Percentiles rank a stretch among this genome's conserved stretches.
These are phyloP conservation scores for Neocatenulostroma microsporum DNA, from an alignment of 2,329 filamentous ascomycete species.

Conservation along the genomic window DNA sequence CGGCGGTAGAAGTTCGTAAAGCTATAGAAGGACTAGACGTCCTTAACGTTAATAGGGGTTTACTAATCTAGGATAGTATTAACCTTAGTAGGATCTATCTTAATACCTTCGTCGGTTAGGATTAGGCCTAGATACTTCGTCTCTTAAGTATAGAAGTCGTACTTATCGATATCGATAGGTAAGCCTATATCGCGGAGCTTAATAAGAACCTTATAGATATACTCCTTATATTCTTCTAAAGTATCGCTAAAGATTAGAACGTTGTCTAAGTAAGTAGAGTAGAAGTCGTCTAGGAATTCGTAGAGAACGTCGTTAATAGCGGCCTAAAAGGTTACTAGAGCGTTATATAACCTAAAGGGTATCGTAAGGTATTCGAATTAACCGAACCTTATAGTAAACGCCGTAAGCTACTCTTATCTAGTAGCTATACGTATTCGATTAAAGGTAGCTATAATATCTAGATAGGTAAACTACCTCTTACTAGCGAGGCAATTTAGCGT, in stretches of 20 bases:
- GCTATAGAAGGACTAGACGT: conserved; percentile 18
- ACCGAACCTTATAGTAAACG: conserved; percentile 16
- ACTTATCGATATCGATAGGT: conserved; percentile 19
- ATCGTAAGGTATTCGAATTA: conserved; percentile 21
- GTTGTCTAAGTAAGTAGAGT: conserved; percentile 21
- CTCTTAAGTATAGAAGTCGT: conserved; percentile 23
- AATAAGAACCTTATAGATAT: too few species aligned
- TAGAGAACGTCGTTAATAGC: conserved; percentile 21
- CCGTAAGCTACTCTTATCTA: conserved; percentile 20
- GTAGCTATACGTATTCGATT: conserved; percentile 20
- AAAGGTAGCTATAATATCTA: conserved; percentile 20
- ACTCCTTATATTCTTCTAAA: neutral
- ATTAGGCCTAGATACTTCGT: conserved; percentile 27
- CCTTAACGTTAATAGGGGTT: conserved; percentile 14
- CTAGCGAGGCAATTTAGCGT: conserved; percentile 13
- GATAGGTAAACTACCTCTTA: conserved; percentile 15
- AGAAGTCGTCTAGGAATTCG: conserved; percentile 19
- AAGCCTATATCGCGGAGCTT: too few species aligned
- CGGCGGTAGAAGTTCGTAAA: conserved; percentile 13
- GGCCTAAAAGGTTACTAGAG: conserved; percentile 17
- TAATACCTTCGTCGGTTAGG: conserved; percentile 20
- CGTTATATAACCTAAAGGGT: conserved; percentile 21
- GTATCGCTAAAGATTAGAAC: conserved; percentile 27
- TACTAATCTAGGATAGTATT: too few species aligned
- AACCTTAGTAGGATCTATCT: too few species aligned